These are phyloP conservation scores for Arabidopsis arenosa DNA, from an alignment of 345 rosid species.

Conservation along the genomic window DNA sequence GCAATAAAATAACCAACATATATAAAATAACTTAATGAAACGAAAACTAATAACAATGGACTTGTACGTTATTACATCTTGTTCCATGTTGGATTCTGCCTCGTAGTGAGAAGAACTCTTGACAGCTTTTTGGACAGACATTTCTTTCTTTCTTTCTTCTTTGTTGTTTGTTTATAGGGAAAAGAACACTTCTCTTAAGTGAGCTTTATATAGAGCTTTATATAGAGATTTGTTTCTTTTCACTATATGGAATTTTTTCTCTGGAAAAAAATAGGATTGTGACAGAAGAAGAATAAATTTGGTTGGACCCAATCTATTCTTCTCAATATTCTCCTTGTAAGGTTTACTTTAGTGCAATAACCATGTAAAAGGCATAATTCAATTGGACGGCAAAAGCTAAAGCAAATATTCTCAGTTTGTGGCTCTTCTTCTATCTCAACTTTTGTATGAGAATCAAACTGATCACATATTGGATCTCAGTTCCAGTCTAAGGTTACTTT, in stretches of 20 bases:
- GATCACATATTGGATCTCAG: background rate
- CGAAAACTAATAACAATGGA: background rate
- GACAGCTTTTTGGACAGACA: slow-evolving; percentile 42
- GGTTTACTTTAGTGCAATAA: slow-evolving; percentile 21
- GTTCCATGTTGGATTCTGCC: slow-evolving; percentile 47
- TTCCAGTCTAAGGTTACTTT: background rate
- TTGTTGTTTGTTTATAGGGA: slow-evolving; percentile 18
- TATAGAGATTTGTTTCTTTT: slow-evolving; percentile 36
- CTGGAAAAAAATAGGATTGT: background rate
- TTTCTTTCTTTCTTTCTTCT: slow-evolving; percentile 30
- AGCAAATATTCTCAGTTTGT: slow-evolving; percentile 34
- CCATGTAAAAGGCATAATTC: slow-evolving; percentile 40
- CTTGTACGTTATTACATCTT: slow-evolving; percentile 32
- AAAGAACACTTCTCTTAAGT: slow-evolving; percentile 25
- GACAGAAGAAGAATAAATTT: slow-evolving; percentile 28
- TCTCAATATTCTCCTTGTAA: slow-evolving; percentile 23
- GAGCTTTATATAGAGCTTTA: slow-evolving; percentile 31
- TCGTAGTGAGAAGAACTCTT: slow-evolving; percentile 45
- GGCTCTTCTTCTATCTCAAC: slow-evolving; percentile 33
- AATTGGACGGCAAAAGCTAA: slow-evolving; percentile 29
- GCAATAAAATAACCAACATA: background rate
- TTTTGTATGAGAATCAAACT: slow-evolving; percentile 7
- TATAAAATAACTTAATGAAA: background rate
- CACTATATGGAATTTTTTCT: background rate
- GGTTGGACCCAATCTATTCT: background rate